These are phyloP conservation scores for Brasenia schreberi DNA, from an alignment of 164 flowering plant genomes.

Conservation along the genomic window DNA sequence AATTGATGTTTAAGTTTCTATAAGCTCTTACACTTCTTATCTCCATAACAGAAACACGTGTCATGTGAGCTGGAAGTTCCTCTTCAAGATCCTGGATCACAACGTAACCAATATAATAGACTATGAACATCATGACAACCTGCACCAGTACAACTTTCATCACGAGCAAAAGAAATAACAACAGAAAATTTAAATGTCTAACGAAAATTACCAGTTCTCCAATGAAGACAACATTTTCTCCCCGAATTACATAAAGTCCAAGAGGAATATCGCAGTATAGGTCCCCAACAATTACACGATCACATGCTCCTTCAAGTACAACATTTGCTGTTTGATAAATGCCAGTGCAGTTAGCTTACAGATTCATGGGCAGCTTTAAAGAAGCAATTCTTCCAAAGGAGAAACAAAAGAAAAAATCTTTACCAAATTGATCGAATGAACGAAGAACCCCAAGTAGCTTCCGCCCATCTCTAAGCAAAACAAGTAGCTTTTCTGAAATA, in stretches of 20 bases:
- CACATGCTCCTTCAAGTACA: slow-evolving; percentile 89
- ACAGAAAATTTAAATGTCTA: not conserved
- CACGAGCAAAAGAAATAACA: too few relatives aligned
- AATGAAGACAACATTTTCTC: slow-evolving; percentile 90
- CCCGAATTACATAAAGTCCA: slow-evolving; percentile 89
- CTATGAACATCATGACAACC: too few relatives aligned
- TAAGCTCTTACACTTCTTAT: slow-evolving; percentile 22
- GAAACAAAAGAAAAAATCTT: not conserved
- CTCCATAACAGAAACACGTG: slow-evolving; percentile 30
- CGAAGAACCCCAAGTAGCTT: slow-evolving; percentile 73
- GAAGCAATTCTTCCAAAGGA: not conserved
- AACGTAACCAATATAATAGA: not conserved
- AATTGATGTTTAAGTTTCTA: not conserved
- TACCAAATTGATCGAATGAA: slow-evolving; percentile 95
- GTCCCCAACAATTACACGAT: slow-evolving; percentile 85
- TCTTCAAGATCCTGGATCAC: slow-evolving; percentile 26
- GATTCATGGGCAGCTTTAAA: slow-evolving; percentile 1
- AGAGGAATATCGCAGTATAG: slow-evolving; percentile 82
- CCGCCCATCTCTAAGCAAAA: slow-evolving; percentile 73
- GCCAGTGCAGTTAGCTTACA: not conserved
- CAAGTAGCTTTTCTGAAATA: slow-evolving; percentile 64
- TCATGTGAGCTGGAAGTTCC: slow-evolving; percentile 47
- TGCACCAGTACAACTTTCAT: too few relatives aligned
- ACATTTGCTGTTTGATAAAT: slow-evolving; percentile 57
- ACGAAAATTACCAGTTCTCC: slow-evolving; percentile 61